Evolutionary conservation across 1,284 basidiomycete species (phyloP), one percentile per base, ranked within the genome.

Genomic region (Cutaneotrichosporon dermatis): DNA sequence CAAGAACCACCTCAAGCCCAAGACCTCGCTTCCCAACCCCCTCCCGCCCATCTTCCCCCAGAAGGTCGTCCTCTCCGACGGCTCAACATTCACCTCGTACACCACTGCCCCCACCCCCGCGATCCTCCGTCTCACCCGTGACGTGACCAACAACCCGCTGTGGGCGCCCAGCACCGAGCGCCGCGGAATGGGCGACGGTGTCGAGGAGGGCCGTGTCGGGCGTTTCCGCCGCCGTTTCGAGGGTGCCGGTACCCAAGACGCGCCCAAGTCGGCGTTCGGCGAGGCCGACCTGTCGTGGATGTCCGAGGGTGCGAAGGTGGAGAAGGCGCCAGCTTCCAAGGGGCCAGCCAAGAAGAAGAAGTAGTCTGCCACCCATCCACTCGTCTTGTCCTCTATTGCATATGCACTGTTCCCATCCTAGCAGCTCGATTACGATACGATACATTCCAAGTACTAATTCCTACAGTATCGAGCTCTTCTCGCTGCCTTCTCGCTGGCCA

Each of bases 31-130:
- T 1, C 90, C 90, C 4, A 86, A 87, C 62, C 90, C 91, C 3
- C 78, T 91, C 65, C 87, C 91, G 0, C 88, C 89, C 15, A 86
- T 88, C 63, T 93, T 88, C 74, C 87, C 89, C 6, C 90, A 92
- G 76, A 84, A 82, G 60, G 87, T 93, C 62, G 83, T 89, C 58
- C 85, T 89, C 65, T 85, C 89, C 0, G 91, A 93, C 76, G 90
- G 90, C n/a, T 88, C 88, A 15, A 88, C 88, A 1, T 91, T 90
- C 75, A 85, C 84, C 2, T 88, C 92, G 66, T 88, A 86, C 82
- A 89, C 88, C 8, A 92, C 91, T 0, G 90, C 90, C 0, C 91
- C 91, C 0, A 85, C 86, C 4, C 87, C 88, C 3, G 76, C 84
- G 15, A 76, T 70, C 46, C 82, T 90, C 46, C 83, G 85, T 45